Base-by-base conservation (phyloP, 257 asterid species). In the Primulina huaijiensis region DNA sequence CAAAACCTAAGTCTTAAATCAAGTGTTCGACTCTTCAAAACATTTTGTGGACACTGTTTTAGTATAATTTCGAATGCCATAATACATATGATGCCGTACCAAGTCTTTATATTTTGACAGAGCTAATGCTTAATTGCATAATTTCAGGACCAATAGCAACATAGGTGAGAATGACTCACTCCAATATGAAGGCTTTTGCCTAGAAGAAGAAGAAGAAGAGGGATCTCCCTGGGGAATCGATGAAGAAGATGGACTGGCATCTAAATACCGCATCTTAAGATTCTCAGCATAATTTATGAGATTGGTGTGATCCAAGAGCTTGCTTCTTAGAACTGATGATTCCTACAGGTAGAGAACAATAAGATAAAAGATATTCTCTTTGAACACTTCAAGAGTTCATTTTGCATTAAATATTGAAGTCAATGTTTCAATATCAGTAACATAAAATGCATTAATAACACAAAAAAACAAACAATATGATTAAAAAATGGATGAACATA, bases 201-300 rank as follows among this genome's bases (percentile, higher is more conserved):
- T 82, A 65, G 93, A 52, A 14, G 95, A 87, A 62, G 98, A 87
- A 62, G 98, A 76, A 67, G 95, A 27, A 27, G 30, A 87, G 71
- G 92, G 95, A 71, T 86, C 96, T 23, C 85, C 79, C 68, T 63
- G 88, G 60, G 83, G 79, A 43, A 27, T 69, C 34, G 91, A 80
- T 31, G 95, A 76, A 62, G 86, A 61, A 56, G 87, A 78, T 43
- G 88, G 35, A 64, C 64, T 75, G 57, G 81, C 75, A 82, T 89
- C 96, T 62, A 89, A 8, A 60, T 83, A 88, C 84, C 87, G 84
- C 30, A 37, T n/a, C 77, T 87, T 87, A 46, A 84, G 89, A 81
- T 82, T 83, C 64, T 89, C 96, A 6, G 96, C 88, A 65, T 89
- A 90, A 29, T 64, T 83, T 40, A 93, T 84, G 63, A 90, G 97